These are phyloP conservation scores for Syzygium grande DNA, from an alignment of 345 rosid genomes.

Conservation along the genomic window DNA sequence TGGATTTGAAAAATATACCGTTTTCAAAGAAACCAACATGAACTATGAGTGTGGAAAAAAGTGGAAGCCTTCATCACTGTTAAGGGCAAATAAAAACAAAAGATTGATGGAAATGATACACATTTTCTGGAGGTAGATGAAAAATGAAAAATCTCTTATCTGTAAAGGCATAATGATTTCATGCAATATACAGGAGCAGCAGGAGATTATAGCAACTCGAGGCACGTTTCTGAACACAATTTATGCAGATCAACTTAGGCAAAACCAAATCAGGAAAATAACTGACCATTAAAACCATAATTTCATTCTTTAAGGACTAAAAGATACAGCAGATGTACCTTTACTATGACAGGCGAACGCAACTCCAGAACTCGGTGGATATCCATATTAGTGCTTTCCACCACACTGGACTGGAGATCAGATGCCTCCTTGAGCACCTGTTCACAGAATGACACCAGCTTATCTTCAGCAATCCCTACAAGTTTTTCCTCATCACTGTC, in stretches of 20 bases:
- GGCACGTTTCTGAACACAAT: background rate
- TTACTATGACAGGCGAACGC: slow-evolving; percentile 85
- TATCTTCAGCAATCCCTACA: slow-evolving; percentile 73
- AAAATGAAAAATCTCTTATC: background rate
- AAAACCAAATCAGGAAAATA: background rate
- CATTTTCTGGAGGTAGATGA: background rate
- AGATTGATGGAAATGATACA: background rate
- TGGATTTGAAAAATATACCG: background rate
- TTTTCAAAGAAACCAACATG: background rate
- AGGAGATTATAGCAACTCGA: background rate
- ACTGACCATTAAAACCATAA: background rate
- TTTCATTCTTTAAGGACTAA: background rate
- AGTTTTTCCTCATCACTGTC: slow-evolving; percentile 34
- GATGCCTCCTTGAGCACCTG: slow-evolving; percentile 85
- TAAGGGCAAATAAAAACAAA: background rate
- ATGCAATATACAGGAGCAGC: background rate
- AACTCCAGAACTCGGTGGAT: slow-evolving; percentile 81
- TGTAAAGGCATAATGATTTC: background rate
- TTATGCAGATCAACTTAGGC: background rate
- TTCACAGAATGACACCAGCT: slow-evolving; percentile 80
- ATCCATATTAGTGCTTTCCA: slow-evolving; percentile 77
- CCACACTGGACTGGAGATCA: slow-evolving; percentile 63
- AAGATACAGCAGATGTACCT: slow-evolving; percentile 33
- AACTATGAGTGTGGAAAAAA: background rate
- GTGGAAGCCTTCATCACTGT: background rate